phyloP scores from a whole-genome alignment of 2,329 filamentous ascomycete species.

The Cytospora piceicola region DNA sequence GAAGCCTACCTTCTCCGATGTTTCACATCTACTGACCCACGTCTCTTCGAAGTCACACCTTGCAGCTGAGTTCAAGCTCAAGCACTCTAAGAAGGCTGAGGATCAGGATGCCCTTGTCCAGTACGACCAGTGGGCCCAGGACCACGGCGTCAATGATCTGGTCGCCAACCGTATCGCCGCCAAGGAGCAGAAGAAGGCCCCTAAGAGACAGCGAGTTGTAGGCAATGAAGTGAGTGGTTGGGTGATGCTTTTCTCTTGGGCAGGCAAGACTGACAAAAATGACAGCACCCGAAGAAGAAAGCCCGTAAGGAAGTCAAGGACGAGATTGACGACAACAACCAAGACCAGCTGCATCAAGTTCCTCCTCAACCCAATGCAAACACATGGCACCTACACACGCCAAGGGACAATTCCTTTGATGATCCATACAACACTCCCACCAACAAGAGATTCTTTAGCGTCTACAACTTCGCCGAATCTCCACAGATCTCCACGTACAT shows the following conservation, averaged over 20 bases:
- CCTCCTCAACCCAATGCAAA: slow-evolving; percentile 4
- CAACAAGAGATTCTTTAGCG: slow-evolving; percentile 3
- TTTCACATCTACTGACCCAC: slow-evolving; percentile 90
- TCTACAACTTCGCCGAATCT: slow-evolving; percentile 19
- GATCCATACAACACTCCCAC: slow-evolving; percentile 13
- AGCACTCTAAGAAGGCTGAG: slow-evolving; percentile 72
- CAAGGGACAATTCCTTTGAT: slow-evolving; percentile 8
- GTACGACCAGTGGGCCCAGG: slow-evolving; percentile 80
- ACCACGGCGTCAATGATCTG: slow-evolving; percentile 70
- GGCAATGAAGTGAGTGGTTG: slow-evolving; percentile 7
- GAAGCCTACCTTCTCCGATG: slow-evolving; percentile 80
- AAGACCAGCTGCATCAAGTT: neutral
- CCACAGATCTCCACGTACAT: slow-evolving; percentile 12
- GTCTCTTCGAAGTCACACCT: slow-evolving; percentile 92
- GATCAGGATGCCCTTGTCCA: slow-evolving; percentile 61
- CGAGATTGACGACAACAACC: slow-evolving; percentile 5
- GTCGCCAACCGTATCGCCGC: slow-evolving; percentile 77
- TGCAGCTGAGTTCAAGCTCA: slow-evolving; percentile 79
- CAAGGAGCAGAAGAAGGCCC: slow-evolving; percentile 66
- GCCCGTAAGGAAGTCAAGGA: slow-evolving; percentile 12
- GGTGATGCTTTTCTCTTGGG: neutral
- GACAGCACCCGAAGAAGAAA: slow-evolving; percentile 18
- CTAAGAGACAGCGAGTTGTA: slow-evolving; percentile 15
- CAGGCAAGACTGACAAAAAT: neutral
- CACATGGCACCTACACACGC: slow-evolving; percentile 17